A percentile compares a stretch with the other conserved stretches of the same genome.
These are phyloP conservation scores for Cutaneotrichosporon spelunceum DNA, from an alignment of 1,284 basidiomycete genomes.

Conservation along the genomic window DNA sequence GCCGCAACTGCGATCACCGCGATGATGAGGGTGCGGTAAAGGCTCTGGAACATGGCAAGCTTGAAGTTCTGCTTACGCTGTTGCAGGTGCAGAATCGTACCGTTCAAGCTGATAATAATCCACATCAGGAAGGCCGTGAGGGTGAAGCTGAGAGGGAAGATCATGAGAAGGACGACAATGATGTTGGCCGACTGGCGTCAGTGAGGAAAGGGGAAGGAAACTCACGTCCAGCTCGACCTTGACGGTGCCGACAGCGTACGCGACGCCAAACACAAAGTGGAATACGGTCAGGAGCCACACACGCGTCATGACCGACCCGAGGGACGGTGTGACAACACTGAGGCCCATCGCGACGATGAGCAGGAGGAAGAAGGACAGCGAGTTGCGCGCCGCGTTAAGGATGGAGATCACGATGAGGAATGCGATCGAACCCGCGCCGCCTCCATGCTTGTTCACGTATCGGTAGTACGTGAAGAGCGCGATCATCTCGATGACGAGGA, in stretches of 20 bases:
- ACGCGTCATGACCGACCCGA: conserved; percentile 48
- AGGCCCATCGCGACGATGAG: conserved; percentile 84
- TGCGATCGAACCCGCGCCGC: conserved; percentile 66
- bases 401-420: conserved; percentile 83
- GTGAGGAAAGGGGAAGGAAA: background rate
- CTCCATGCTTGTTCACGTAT: conserved; percentile 85
- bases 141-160: conserved; percentile 90
- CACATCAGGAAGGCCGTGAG: conserved; percentile 91
- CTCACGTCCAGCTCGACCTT: conserved; percentile 75
- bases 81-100: conserved; percentile 79
- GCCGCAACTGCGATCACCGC: conserved; percentile 77
- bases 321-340: conserved; percentile 61
- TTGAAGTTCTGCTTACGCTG: conserved; percentile 83
- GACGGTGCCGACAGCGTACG: conserved; percentile 89
- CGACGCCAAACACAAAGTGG: conserved; percentile 91
- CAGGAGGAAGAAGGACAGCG: conserved; percentile 88
- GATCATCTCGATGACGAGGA: conserved; percentile 90
- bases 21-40: conserved; percentile 82
- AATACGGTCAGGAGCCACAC: conserved; percentile 49
- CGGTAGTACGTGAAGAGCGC: conserved; percentile 62
- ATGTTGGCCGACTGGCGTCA: conserved; percentile 64
- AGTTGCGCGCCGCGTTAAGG: conserved; percentile 88
- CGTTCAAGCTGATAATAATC: conserved; percentile 87
- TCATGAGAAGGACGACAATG: conserved; percentile 72
- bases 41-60: conserved; percentile 74